A percentile compares a stretch with the other conserved stretches of the same genome.
phyloP scores from a whole-genome alignment of 2,329 filamentous ascomycete genomes.

The Alternaria sp. region DNA sequence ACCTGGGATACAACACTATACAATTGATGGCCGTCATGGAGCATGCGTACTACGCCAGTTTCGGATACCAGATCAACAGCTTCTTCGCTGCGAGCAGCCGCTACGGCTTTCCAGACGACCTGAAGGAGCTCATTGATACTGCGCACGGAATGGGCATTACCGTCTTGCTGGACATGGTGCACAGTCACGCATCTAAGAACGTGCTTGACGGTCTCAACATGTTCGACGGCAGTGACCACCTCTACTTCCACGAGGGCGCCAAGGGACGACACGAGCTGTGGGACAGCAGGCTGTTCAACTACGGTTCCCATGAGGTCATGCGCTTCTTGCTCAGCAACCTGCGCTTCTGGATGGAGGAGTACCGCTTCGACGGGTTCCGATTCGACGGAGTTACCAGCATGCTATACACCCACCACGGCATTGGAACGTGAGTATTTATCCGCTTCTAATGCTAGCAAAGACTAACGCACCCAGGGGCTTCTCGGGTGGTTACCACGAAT shows the following conservation, averaged over 20 bases:
- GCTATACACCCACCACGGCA: conserved; percentile 94
- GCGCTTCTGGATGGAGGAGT: conserved; percentile 99
- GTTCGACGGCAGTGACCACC: conserved; percentile 93
- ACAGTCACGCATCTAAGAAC: conserved; percentile 98
- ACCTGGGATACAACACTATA: conserved; percentile 94
- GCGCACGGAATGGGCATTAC: conserved; percentile 90
- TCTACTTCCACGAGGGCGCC: conserved; percentile 89
- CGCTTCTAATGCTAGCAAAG: background rate
- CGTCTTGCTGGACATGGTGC: conserved; percentile 92
- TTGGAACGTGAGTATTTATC: conserved; percentile 77
- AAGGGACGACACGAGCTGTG: conserved; percentile 91
- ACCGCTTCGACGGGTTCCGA: conserved; percentile 93
- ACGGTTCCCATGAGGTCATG: conserved; percentile 90
- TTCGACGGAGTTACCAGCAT: conserved; percentile 99
- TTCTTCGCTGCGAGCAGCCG: conserved; percentile 98
- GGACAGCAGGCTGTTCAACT: conserved; percentile 98
- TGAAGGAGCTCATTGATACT: conserved; percentile 96
- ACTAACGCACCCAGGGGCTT: conserved; percentile 71
- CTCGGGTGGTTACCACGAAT: conserved; percentile 97
- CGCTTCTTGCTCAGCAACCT: conserved; percentile 96
- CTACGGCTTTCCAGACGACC: conserved; percentile 89
- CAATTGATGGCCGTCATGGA: conserved; percentile 99
- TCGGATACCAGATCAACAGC: conserved; percentile 98
- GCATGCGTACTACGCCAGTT: conserved; percentile 98
- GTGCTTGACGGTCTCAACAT: conserved; percentile 92